Evolutionary conservation across 148 eudicot genomes (phyloP).

Genomic region (Tetragonia tetragonoides): DNA sequence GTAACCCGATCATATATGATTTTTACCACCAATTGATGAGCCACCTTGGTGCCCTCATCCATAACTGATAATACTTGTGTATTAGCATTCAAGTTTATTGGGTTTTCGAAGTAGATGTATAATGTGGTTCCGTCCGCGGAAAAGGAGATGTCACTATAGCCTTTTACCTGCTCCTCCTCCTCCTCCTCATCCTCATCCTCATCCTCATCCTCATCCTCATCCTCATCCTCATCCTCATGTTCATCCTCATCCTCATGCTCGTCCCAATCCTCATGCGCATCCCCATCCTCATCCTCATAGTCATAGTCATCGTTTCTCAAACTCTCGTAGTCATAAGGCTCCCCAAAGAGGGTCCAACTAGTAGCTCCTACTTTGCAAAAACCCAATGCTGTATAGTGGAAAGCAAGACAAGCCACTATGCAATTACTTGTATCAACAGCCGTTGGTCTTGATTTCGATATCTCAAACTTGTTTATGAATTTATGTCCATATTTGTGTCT

Average conservation of each 20-base stretch:
- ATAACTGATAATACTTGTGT: not conserved
- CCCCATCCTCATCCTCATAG: not conserved
- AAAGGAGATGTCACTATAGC: not conserved
- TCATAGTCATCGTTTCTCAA: too few relatives aligned
- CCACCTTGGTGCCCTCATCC: not conserved
- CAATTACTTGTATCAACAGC: not conserved
- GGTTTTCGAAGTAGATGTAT: not conserved
- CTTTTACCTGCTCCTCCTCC: too few relatives aligned
- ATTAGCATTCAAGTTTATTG: not conserved
- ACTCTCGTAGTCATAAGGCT: not conserved
- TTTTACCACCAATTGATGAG: not conserved
- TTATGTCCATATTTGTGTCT: not conserved
- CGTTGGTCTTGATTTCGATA: not conserved
- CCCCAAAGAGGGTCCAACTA: not conserved
- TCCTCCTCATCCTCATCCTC: not conserved
- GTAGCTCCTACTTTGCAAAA: not conserved
- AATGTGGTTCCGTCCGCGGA: not conserved
- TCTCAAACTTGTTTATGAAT: not conserved
- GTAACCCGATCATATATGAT: too few relatives aligned
- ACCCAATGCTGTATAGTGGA: not conserved
- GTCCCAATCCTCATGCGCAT: not conserved
- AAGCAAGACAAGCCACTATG: not conserved
- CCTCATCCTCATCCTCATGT: not conserved
- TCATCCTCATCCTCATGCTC: too few relatives aligned
- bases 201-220: not conserved